Conservation (phyloP, 1,284 basidiomycete species). For the Ceratobasidium sp. region DNA sequence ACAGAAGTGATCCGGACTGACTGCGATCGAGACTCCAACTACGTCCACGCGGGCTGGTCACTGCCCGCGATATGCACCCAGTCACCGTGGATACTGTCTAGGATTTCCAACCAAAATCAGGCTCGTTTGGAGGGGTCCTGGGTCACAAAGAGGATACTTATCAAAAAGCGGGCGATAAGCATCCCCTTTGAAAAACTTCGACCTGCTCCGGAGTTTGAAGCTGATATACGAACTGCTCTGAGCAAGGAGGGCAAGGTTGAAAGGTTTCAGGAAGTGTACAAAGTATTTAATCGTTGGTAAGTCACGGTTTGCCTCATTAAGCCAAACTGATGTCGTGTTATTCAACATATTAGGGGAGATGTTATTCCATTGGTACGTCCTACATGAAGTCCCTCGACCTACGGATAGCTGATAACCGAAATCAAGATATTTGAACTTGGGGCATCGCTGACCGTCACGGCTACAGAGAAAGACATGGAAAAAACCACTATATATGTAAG, state of each 20-base stretch:
- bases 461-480: neutral
- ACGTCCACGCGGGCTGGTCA: slow-evolving; percentile 15
- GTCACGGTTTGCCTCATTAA: neutral
- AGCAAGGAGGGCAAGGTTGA: neutral
- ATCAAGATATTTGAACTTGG: slow-evolving; percentile 15
- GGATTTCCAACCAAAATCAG: neutral
- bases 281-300: slow-evolving; percentile 21
- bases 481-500: neutral
- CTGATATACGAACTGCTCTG: slow-evolving; percentile 3
- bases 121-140: neutral
- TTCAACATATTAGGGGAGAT: slow-evolving; percentile 3
- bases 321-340: neutral
- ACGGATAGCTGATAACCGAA: neutral
- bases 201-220: slow-evolving; percentile 5
- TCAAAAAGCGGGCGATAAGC: neutral
- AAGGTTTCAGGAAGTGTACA: slow-evolving; percentile 9
- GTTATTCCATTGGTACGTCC: slow-evolving; percentile 1
- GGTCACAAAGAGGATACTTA: slow-evolving; percentile 4
- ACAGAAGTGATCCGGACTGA: neutral
- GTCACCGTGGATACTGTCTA: neutral
- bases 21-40: slow-evolving; percentile 20
- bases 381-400: neutral
- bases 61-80: neutral
- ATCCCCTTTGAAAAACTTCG: neutral
- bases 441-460: neutral